Evolutionary conservation across 2,329 filamentous ascomycete species (phyloP).

Genomic region (Ophiostoma ulmi): DNA sequence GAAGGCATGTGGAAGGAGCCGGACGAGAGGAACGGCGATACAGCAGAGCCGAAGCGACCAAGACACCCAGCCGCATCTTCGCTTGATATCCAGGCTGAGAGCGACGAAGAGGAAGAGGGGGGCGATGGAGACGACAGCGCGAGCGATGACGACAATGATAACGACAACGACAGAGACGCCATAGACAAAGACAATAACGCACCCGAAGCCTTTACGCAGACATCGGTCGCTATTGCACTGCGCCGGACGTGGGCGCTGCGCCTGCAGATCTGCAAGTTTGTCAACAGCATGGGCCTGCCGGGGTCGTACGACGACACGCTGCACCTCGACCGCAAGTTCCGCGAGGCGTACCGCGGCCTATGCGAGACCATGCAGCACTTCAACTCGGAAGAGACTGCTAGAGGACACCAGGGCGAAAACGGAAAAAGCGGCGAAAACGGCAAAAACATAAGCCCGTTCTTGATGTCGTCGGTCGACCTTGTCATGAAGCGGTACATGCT

Average conservation of each 20-base stretch:
- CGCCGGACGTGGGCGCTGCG: slow-evolving; percentile 41
- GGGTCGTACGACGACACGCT: slow-evolving; percentile 46
- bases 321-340: slow-evolving; percentile 42
- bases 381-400: slow-evolving; percentile 12
- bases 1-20: neutral
- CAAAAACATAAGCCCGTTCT: neutral
- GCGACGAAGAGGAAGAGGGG: neutral
- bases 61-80: too few relatives aligned
- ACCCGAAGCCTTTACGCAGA: slow-evolving; percentile 37
- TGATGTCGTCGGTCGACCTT: slow-evolving; percentile 37
- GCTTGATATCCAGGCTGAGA: too few relatives aligned
- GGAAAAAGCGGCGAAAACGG: neutral
- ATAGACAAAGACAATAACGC: too few relatives aligned
- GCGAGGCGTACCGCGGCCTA: slow-evolving; percentile 36
- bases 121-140: neutral
- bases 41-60: neutral
- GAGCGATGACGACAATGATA: neutral
- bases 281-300: slow-evolving; percentile 44
- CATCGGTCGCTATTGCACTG: slow-evolving; percentile 46
- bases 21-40: neutral
- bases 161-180: neutral
- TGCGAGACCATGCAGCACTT: slow-evolving; percentile 32
- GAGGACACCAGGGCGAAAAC: too few relatives aligned
- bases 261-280: slow-evolving; percentile 40
- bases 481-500: slow-evolving; percentile 45